These are phyloP conservation scores for Tephrocybe sp. DNA, from an alignment of 768 basidiomycete genomes.

Conservation along the genomic window DNA sequence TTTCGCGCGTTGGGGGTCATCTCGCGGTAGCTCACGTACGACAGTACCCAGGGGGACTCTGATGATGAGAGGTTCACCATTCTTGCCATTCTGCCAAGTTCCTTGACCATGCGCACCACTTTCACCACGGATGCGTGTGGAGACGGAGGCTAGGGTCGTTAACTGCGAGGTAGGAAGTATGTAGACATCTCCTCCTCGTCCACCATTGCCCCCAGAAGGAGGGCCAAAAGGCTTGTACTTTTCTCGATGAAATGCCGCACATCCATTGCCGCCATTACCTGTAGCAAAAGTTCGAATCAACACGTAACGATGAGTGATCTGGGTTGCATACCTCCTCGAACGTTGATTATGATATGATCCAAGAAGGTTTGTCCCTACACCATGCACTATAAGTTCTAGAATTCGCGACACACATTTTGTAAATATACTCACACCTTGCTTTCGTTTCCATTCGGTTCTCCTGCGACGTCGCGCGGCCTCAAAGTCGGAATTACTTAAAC, in stretches of 20 bases:
- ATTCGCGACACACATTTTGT: neutral
- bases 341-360: conserved; percentile 78
- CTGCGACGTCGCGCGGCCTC: conserved; percentile 47
- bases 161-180: conserved; percentile 76
- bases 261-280: conserved; percentile 90
- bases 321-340: conserved; percentile 62
- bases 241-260: conserved; percentile 91
- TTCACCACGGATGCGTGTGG: conserved; percentile 64
- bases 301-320: neutral
- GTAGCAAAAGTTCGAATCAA: conserved; percentile 5
- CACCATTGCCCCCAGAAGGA: conserved; percentile 93
- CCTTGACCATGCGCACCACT: conserved; percentile 78
- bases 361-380: conserved; percentile 74
- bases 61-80: conserved; percentile 70
- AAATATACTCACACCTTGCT: conserved; percentile 54
- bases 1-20: conserved; percentile 62
- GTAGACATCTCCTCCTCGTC: conserved; percentile 85
- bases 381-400: conserved; percentile 7
- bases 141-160: conserved; percentile 74
- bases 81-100: conserved; percentile 83
- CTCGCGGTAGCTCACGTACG: conserved; percentile 69
- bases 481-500: conserved; percentile 25
- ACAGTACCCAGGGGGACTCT: conserved; percentile 90
- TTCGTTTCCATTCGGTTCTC: conserved; percentile 75
- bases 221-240: conserved; percentile 83